Evolutionary conservation across 1,284 basidiomycete species (phyloP).

Genomic region (Mycena citricolor): DNA sequence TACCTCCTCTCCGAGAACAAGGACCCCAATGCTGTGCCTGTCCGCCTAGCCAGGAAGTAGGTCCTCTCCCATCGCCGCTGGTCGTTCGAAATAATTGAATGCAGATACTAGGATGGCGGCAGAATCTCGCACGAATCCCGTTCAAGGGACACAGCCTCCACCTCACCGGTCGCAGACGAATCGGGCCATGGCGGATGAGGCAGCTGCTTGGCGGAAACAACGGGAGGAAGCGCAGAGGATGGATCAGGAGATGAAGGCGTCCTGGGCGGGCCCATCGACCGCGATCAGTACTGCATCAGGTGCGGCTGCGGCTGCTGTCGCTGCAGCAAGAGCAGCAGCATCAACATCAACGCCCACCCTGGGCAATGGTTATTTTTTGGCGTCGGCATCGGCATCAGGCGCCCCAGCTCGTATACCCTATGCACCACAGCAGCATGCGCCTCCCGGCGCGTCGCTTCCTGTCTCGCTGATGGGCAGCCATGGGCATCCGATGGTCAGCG

Average conservation of each 20-base stretch:
- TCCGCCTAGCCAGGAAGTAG: background rate
- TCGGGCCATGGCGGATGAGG: conserved; percentile 11
- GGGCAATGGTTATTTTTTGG: too few species aligned
- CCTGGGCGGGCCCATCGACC: background rate
- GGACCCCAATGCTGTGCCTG: conserved; percentile 3
- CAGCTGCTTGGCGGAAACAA: conserved; percentile 15
- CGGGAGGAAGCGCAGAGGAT: conserved; percentile 10
- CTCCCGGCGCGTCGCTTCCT: conserved; percentile 1
- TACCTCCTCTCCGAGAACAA: conserved; percentile 22
- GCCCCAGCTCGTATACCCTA: too few species aligned
- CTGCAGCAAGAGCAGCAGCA: background rate
- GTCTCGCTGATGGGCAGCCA: conserved; percentile 3
- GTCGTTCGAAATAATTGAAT: background rate
- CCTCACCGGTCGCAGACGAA: conserved; percentile 4
- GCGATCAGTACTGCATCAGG: background rate
- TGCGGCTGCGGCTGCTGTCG: background rate
- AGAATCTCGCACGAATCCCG: background rate
- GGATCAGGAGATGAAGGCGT: background rate
- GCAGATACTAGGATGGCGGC: background rate
- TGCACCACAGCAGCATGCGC: background rate
- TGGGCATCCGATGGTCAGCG: background rate
- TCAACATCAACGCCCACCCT: background rate
- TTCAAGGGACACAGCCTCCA: background rate
- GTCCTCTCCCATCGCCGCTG: background rate
- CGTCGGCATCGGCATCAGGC: too few species aligned